phyloP scores from a whole-genome alignment of 2,329 filamentous ascomycete species.

The Apiospora arundinis region DNA sequence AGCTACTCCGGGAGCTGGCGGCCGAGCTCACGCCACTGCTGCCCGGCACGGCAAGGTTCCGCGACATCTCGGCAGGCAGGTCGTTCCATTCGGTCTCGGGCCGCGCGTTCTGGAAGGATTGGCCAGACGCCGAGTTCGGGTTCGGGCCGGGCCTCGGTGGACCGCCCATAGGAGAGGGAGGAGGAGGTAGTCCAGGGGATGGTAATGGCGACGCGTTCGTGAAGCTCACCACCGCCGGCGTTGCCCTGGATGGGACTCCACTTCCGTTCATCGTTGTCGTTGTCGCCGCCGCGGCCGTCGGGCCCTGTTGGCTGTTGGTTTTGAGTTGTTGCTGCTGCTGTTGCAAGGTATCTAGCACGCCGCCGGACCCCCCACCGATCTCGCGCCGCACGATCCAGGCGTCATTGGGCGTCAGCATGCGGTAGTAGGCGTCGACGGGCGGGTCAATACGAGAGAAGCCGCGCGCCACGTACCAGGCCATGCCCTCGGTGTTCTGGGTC shows the following conservation, averaged over 20 bases:
- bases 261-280: not conserved
- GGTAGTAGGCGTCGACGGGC: conserved; percentile 63
- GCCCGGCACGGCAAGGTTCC: conserved; percentile 30
- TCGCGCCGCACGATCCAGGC: conserved; percentile 64
- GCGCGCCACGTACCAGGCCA: conserved; percentile 66
- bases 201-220: conserved; percentile 27
- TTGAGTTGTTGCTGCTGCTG: conserved; percentile 18
- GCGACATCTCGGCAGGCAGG: conserved; percentile 63
- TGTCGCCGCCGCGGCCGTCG: not conserved
- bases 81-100: conserved; percentile 72
- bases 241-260: conserved; percentile 1
- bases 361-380: conserved; percentile 35
- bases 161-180: conserved; percentile 28
- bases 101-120: conserved; percentile 65
- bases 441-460: conserved; percentile 58
- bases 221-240: conserved; percentile 14
- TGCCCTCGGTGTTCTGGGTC: conserved; percentile 68
- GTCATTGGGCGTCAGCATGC: conserved; percentile 64
- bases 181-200: conserved; percentile 11
- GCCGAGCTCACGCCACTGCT: conserved; percentile 46
- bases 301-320: conserved; percentile 20
- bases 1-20: conserved; percentile 63
- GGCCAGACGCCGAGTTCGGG: conserved; percentile 40
- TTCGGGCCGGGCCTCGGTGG: conserved; percentile 29
- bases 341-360: conserved; percentile 2